Evolutionary conservation across 768 basidiomycete species (phyloP).

Genomic region (Russula sp.): DNA sequence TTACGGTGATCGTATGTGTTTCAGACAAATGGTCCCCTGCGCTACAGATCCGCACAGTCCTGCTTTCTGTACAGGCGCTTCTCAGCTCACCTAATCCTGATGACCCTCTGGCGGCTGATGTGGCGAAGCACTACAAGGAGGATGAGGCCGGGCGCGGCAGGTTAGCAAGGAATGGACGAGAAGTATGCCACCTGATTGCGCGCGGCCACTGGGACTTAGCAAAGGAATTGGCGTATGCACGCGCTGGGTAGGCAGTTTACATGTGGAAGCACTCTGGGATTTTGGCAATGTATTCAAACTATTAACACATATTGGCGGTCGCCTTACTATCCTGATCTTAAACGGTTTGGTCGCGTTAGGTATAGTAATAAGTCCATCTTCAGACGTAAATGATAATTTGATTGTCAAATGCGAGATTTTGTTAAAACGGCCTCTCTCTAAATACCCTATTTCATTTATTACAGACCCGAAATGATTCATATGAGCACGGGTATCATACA

Average conservation of each 20-base stretch:
- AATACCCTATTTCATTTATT: too few species aligned
- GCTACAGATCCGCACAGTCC: conserved; percentile 95
- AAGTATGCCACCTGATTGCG: conserved; percentile 60
- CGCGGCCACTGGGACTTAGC: conserved; percentile 1
- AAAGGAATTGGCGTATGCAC: neutral
- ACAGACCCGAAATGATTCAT: neutral
- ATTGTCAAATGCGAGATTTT: neutral
- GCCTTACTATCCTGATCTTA: neutral
- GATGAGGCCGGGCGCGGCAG: conserved; percentile 90
- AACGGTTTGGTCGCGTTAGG: neutral
- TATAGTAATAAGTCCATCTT: neutral
- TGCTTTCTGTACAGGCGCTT: conserved; percentile 95
- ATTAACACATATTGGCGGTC: conserved; percentile 11
- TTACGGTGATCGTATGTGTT: conserved; percentile 10
- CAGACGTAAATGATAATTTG: neutral
- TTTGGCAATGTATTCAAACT: conserved; percentile 24
- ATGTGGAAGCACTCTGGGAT: conserved; percentile 10
- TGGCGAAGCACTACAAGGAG: conserved; percentile 98
- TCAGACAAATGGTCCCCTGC: conserved; percentile 99
- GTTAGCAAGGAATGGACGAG: conserved; percentile 96
- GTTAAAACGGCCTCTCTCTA: neutral
- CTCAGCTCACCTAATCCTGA: conserved; percentile 96
- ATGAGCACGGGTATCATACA: conserved; percentile 29
- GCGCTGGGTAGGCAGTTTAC: conserved; percentile 14
- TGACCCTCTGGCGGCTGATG: conserved; percentile 90